These are phyloP conservation scores for Endocalyx cinctus DNA, from an alignment of 2,329 filamentous ascomycete genomes.

Conservation along the genomic window DNA sequence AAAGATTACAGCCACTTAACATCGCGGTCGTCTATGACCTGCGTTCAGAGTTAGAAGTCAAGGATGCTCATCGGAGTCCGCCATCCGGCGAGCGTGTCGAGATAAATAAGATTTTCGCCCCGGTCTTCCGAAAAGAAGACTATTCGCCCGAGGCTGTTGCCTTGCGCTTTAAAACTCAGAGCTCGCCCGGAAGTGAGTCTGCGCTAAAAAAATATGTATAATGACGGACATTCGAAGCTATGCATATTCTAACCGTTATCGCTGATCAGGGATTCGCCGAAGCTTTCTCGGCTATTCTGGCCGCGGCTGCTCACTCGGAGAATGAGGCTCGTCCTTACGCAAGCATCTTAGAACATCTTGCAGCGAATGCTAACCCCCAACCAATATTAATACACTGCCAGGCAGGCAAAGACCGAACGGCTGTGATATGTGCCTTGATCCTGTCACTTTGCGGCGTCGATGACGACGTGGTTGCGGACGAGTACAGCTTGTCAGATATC, in stretches of 20 bases:
- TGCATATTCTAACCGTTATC: slow-evolving; percentile 1
- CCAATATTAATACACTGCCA: slow-evolving; percentile 62
- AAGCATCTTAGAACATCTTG: slow-evolving; percentile 1
- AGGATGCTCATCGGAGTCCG: background rate
- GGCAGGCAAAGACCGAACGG: slow-evolving; percentile 62
- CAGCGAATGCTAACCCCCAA: background rate
- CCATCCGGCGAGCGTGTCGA: background rate
- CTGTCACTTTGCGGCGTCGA: slow-evolving; percentile 50
- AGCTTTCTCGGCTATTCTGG: slow-evolving; percentile 1
- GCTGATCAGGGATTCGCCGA: background rate
- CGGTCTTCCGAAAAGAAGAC: background rate
- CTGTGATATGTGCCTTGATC: slow-evolving; percentile 54
- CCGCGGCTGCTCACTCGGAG: background rate
- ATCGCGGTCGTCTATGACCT: background rate
- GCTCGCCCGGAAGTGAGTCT: background rate
- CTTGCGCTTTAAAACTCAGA: background rate
- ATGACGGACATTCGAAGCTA: background rate
- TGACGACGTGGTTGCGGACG: slow-evolving; percentile 40
- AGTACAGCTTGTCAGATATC: background rate
- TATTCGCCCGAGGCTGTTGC: background rate
- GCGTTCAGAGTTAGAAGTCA: background rate
- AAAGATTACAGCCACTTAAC: background rate
- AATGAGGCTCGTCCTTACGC: slow-evolving; percentile 2
- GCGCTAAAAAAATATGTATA: too few species aligned
- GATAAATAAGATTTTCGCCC: background rate